phyloP scores from a whole-genome alignment of 1,284 basidiomycete genomes.

The Coriolopsis trogii region DNA sequence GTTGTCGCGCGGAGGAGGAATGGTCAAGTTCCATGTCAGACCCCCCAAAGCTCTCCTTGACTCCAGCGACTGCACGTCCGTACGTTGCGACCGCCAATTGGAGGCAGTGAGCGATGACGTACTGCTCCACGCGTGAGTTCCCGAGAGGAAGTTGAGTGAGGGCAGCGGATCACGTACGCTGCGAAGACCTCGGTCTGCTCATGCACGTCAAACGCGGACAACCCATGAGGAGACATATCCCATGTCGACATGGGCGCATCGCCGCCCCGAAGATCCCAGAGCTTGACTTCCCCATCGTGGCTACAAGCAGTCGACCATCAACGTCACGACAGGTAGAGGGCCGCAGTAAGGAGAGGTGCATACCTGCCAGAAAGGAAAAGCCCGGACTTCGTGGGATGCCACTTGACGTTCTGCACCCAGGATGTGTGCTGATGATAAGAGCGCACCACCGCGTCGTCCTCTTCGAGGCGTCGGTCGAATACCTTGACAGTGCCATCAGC shows the following conservation, averaged over 20 bases:
- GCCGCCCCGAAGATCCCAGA: conserved; percentile 88
- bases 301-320: conserved; percentile 44
- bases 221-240: conserved; percentile 70
- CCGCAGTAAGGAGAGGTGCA: conserved; percentile 21
- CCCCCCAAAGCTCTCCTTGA: conserved; percentile 47
- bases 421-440: conserved; percentile 84
- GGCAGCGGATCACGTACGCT: conserved; percentile 56
- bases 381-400: conserved; percentile 74
- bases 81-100: conserved; percentile 66
- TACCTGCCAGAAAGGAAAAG: conserved; percentile 93
- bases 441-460: conserved; percentile 84
- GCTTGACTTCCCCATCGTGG: conserved; percentile 86
- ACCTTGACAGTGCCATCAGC: conserved; percentile 91
- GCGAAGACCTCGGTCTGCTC: conserved; percentile 86
- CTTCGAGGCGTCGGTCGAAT: conserved; percentile 89
- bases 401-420: conserved; percentile 92
- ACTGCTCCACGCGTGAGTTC: conserved; percentile 37
- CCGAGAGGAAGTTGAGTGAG: background rate
- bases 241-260: conserved; percentile 67
- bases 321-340: background rate
- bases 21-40: conserved; percentile 56
- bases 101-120: conserved; percentile 62
- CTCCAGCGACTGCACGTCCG: conserved; percentile 58
- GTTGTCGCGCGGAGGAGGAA: conserved; percentile 53
- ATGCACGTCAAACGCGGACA: conserved; percentile 90